phyloP scores from a whole-genome alignment of 331 rosid species.

The Cydonia oblonga region DNA sequence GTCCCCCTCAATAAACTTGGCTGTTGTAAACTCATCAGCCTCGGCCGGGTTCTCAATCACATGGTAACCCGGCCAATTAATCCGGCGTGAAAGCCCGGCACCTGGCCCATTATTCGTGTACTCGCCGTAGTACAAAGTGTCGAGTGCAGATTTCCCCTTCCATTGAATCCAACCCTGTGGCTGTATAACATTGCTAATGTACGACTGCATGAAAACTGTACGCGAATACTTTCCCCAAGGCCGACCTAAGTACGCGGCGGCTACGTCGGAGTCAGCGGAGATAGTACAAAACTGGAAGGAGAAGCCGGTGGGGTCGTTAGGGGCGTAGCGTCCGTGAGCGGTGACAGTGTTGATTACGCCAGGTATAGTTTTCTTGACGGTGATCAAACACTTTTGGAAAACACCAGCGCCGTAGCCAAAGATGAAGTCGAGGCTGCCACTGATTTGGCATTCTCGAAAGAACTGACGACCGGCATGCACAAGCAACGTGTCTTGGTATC shows the following conservation, averaged over 20 bases:
- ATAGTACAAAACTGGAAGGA: slow-evolving; percentile 12
- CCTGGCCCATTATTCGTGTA: not conserved
- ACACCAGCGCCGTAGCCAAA: slow-evolving; percentile 6
- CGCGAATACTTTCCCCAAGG: slow-evolving; percentile 4
- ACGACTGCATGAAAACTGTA: slow-evolving; percentile 3
- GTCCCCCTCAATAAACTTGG: slow-evolving; percentile 3
- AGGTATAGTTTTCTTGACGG: not conserved
- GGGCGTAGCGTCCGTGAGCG: not conserved
- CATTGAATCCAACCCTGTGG: slow-evolving; percentile 10
- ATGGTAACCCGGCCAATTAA: slow-evolving; percentile 4
- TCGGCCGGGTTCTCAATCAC: not conserved
- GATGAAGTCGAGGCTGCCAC: slow-evolving; percentile 4
- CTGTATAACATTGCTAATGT: not conserved
- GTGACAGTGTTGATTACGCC: not conserved
- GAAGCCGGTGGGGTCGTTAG: not conserved
- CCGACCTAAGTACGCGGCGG: not conserved
- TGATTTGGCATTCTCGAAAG: slow-evolving; percentile 4
- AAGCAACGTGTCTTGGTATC: slow-evolving; percentile 9
- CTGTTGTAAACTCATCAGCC: slow-evolving; percentile 3
- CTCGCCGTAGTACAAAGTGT: slow-evolving; percentile 1
- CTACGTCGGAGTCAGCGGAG: not conserved
- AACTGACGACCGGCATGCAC: not conserved
- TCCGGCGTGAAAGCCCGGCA: not conserved
- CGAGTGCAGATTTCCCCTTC: not conserved
- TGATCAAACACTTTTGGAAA: not conserved